These are phyloP conservation scores for Ophiostoma himal-ulmi DNA, from an alignment of 2,329 filamentous ascomycete genomes.

Conservation along the genomic window DNA sequence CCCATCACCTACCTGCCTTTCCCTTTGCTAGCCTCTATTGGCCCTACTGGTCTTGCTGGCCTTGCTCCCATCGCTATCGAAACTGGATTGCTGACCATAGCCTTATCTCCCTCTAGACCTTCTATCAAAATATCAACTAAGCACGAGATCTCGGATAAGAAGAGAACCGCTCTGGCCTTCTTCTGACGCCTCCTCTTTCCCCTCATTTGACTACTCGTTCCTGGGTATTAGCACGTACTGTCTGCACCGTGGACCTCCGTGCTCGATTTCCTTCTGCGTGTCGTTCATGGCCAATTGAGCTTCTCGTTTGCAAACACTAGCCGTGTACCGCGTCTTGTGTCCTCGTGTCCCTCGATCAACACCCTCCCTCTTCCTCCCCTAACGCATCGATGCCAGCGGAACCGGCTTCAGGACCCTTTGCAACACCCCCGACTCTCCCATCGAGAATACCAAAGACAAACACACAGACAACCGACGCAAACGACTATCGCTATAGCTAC, in stretches of 20 bases:
- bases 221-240: background rate
- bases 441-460: background rate
- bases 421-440: conserved; percentile 7
- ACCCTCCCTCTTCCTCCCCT: background rate
- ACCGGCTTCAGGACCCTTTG: conserved; percentile 23
- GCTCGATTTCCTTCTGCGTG: background rate
- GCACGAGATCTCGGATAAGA: background rate
- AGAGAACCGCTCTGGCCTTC: conserved; percentile 7
- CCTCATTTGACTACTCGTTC: background rate
- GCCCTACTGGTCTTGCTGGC: background rate
- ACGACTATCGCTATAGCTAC: background rate
- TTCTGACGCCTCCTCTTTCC: background rate
- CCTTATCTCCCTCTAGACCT: conserved; percentile 10
- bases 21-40: background rate
- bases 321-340: background rate
- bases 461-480: conserved; percentile 1
- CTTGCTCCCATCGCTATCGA: background rate
- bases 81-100: conserved; percentile 19
- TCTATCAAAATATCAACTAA: conserved; percentile 16
- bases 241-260: background rate
- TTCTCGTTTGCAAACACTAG: background rate
- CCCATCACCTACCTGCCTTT: background rate
- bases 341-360: background rate
- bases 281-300: conserved; percentile 21
- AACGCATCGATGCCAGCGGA: conserved; percentile 26